Evolutionary conservation across 257 asterid genomes (phyloP).

Genomic region (Solanum sitiens): DNA sequence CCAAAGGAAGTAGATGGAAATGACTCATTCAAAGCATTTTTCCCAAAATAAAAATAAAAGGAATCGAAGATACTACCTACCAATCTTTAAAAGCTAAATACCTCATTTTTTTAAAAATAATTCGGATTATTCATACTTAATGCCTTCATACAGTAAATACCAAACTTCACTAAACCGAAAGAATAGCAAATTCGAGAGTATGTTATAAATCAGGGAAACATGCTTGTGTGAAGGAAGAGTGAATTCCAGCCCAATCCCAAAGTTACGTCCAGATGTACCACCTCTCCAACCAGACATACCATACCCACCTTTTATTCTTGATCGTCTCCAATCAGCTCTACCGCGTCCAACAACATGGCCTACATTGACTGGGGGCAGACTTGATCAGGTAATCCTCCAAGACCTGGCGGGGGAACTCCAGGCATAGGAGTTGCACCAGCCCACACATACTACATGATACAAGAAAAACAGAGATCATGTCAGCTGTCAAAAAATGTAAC

Average conservation of each 20-base stretch:
- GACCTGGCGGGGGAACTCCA: slow-evolving; percentile 36
- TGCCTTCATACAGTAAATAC: neutral
- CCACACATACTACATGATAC: slow-evolving; percentile 66
- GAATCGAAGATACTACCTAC: too few relatives aligned
- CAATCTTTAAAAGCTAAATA: too few relatives aligned
- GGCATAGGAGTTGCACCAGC: slow-evolving; percentile 80
- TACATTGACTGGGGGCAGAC: slow-evolving; percentile 56
- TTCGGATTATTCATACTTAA: too few relatives aligned
- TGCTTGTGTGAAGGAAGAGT: slow-evolving; percentile 97
- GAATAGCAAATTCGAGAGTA: neutral
- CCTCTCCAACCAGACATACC: slow-evolving; percentile 57
- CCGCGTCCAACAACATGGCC: slow-evolving; percentile 74
- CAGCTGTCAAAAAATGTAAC: neutral
- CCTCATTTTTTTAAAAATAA: too few relatives aligned
- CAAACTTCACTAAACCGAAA: neutral
- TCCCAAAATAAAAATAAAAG: too few relatives aligned
- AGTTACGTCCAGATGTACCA: slow-evolving; percentile 64
- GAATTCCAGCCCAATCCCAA: slow-evolving; percentile 89
- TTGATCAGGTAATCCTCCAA: slow-evolving; percentile 58
- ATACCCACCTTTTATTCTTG: slow-evolving; percentile 58
- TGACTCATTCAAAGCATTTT: too few relatives aligned
- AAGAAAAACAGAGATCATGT: neutral
- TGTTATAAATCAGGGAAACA: slow-evolving; percentile 10
- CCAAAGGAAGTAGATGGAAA: too few relatives aligned
- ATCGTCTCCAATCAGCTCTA: slow-evolving; percentile 95